These are phyloP conservation scores for Scleromitrula shiraiana DNA, from an alignment of 2,329 filamentous ascomycete genomes.

Conservation along the genomic window DNA sequence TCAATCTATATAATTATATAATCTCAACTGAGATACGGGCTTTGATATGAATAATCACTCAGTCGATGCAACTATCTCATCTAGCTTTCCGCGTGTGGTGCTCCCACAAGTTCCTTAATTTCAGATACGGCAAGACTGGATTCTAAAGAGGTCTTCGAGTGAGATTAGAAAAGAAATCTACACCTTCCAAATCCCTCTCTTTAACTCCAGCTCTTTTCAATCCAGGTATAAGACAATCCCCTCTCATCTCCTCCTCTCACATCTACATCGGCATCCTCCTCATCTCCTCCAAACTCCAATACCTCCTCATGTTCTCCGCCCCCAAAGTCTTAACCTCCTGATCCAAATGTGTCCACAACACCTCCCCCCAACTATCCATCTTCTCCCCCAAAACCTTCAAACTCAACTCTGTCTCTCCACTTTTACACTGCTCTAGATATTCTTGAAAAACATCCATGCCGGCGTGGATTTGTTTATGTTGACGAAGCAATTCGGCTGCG, in stretches of 20 bases:
- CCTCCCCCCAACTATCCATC: slow-evolving; percentile 70
- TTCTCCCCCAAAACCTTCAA: slow-evolving; percentile 54
- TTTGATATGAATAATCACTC: too few relatives aligned
- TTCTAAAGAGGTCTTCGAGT: too few relatives aligned
- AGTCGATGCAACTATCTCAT: too few relatives aligned
- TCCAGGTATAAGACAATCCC: too few relatives aligned
- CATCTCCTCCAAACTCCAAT: slow-evolving; percentile 74
- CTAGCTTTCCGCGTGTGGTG: too few relatives aligned
- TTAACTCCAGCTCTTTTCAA: too few relatives aligned
- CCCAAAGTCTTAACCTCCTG: slow-evolving; percentile 72
- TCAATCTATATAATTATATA: too few relatives aligned
- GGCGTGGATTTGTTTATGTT: slow-evolving; percentile 72
- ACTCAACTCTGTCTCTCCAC: slow-evolving; percentile 53
- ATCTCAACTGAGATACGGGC: too few relatives aligned
- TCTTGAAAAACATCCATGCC: slow-evolving; percentile 61
- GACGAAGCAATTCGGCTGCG: slow-evolving; percentile 58
- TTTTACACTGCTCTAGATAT: slow-evolving; percentile 56
- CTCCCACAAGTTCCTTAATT: too few relatives aligned
- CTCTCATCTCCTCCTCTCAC: background rate
- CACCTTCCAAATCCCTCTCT: background rate
- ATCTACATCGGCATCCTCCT: slow-evolving; percentile 56
- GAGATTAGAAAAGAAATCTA: background rate
- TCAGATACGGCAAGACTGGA: too few relatives aligned
- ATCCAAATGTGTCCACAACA: slow-evolving; percentile 77
- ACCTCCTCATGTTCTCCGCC: slow-evolving; percentile 81